phyloP scores from a whole-genome alignment of 2,329 filamentous ascomycete genomes.

The Xylaria sp. region DNA sequence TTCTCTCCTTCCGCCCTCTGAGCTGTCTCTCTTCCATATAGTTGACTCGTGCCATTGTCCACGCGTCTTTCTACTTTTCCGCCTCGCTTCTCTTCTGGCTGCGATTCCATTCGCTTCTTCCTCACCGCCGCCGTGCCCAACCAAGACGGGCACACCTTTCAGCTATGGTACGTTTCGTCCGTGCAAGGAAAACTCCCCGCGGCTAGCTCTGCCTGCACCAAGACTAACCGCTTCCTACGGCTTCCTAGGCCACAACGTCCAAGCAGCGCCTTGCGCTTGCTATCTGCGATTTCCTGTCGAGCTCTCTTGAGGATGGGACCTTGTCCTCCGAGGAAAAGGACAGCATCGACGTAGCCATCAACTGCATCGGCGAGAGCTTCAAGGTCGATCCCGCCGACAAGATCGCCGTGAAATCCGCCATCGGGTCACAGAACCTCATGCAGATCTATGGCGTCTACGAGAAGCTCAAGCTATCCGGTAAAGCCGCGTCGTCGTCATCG shows the following conservation, averaged over 20 bases:
- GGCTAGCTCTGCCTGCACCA: neutral
- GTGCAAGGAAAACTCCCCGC: neutral
- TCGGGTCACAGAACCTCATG: constrained; percentile 85
- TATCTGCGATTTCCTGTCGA: constrained; percentile 92
- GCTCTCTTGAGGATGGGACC: constrained; percentile 85
- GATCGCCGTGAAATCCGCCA: constrained; percentile 73
- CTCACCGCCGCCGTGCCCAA: neutral
- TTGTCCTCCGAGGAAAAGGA: constrained; percentile 87
- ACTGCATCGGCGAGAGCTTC: constrained; percentile 95
- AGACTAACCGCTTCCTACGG: neutral
- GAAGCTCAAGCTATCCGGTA: constrained; percentile 72
- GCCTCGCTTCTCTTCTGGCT: neutral
- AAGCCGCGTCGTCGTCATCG: constrained; percentile 45
- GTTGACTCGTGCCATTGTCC: neutral
- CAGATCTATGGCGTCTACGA: constrained; percentile 97
- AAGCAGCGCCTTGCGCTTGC: constrained; percentile 93
- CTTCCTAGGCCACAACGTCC: constrained; percentile 51
- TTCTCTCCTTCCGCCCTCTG: neutral
- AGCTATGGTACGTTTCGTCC: constrained; percentile 15
- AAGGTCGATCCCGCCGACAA: constrained; percentile 86
- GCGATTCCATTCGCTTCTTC: neutral
- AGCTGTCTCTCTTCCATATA: neutral
- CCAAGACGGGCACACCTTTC: neutral
- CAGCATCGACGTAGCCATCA: constrained; percentile 89
- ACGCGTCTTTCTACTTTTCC: neutral